Base-by-base conservation (phyloP, 192 early-diverging fungal genomes). In the Phycomyces blakesleeanus region DNA sequence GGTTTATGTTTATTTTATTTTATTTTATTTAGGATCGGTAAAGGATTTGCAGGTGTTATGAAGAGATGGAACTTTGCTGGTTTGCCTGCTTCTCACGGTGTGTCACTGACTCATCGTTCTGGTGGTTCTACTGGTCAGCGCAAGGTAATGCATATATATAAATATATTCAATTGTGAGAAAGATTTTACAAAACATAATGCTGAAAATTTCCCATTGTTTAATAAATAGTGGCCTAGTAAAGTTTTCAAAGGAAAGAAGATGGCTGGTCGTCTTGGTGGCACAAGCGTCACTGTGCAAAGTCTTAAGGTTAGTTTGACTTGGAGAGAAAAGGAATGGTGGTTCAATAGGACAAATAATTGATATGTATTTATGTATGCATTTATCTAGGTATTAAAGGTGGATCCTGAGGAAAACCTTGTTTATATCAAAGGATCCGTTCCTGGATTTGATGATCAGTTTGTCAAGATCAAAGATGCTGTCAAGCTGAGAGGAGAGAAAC, bases 21-120 rank as follows among this genome's bases (percentile, higher is more conserved):
- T 38, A 20, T n/a, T 49, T 39, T 53, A 12, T 51, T 18, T 42
- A 91, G 89, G 21, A 83, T 89, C 42, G 94, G 93, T 61, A 98
- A 98, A 74, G 95, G 95, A 16, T 97, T 97, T 78, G 89, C 90
- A 64, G 96, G 96, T 66, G 93, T 87, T 6, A 98, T 98, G 95
- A 98, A 98, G 86, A 85, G 95, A 75, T 93, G 89, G 85, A 88
- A 88, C 29, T 97, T 97, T 71, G 83, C 79, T 42, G 96, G 96
- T 70, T 83, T 90, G 18, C 88, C 85, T 20, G 96, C 96, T n/a
- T 89, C 92, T 24, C 96, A 98, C 78, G 96, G 96, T 83, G 85
- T 82, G 29, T 98, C 96, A 16, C 77, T 95, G 9, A 77, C 92
- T 10, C 96, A 98, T 74, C 80, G 96, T 63, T 87, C 86, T 6